Evolutionary conservation across 768 basidiomycete genomes (phyloP), one percentile per base, ranked within the genome.

Genomic region (Podaxis carcinomalis): DNA sequence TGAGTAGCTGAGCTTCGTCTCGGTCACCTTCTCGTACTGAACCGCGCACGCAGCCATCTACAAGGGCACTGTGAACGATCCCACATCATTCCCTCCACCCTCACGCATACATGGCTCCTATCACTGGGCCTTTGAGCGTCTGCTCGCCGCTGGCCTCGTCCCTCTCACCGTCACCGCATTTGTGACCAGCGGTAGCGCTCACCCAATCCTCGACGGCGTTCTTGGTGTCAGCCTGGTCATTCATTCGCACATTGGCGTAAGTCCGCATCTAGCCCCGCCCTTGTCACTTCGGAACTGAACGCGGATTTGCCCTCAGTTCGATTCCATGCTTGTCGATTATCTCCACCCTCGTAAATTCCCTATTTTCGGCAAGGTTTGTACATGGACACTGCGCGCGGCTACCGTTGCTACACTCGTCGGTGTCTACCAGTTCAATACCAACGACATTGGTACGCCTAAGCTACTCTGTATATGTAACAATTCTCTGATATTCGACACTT

Each of bases 371-470:
- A 84, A 78, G 0, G 57, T 87, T 50, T 67, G 73, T 11, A 85
- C 78, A n/a, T 98, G 96, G 96, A 72, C 78, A 6, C 79, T 98
- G 58, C 83, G 94, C 51, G 74, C 83, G 5, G 77, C 86, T 4
- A 98, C 97, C 28, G 84, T 88, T 40, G 93, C 87, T 21, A 86
- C 90, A 4, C 80, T 95, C 55, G 86, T 93, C 49, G 96, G 97
- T 14, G 83, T 98, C 5, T 99, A 97, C 78, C 90, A 97, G 74
- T 98, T 98, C 80, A 98, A 98, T 78, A 98, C 97, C 46, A 94
- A 96, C 70, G 96, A 98, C 71, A 87, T 99, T 64, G 95, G 97
- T 97, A 67, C 66, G 91, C n/a, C n/a, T 6, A 36, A 35, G 19
- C 47, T 9, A 6, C n/a, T 39, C 56, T 40, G 50, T 62, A 11